Conservation (phyloP, 2,329 filamentous ascomycete species). For the Myrmaecium sp. region DNA sequence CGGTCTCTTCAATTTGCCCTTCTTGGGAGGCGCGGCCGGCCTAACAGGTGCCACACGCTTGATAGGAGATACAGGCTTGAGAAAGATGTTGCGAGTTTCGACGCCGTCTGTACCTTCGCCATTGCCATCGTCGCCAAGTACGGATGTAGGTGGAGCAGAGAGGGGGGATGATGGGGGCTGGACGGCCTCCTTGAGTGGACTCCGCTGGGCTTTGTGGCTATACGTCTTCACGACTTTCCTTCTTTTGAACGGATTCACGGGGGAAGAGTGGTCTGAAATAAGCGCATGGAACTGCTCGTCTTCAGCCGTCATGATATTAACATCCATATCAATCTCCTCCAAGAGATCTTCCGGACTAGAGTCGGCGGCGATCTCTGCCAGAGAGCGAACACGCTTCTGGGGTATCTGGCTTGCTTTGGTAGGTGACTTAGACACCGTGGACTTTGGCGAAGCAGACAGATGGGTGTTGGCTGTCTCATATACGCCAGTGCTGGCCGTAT, state of each 20-base stretch:
- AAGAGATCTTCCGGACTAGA: slow-evolving; percentile 16
- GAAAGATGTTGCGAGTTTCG: slow-evolving; percentile 2
- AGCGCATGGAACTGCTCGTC: slow-evolving; percentile 8
- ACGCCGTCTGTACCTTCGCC: slow-evolving; percentile 5
- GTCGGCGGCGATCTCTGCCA: slow-evolving; percentile 19
- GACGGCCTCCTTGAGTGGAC: slow-evolving; percentile 3
- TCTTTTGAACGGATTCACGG: slow-evolving; percentile 4
- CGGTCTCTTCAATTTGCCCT: slow-evolving; percentile 8
- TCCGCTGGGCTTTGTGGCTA: slow-evolving; percentile 1
- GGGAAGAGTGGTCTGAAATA: slow-evolving; percentile 4
- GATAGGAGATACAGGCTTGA: slow-evolving; percentile 11
- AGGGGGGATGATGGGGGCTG: slow-evolving; percentile 1
- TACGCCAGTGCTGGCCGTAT: slow-evolving; percentile 8
- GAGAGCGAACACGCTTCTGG: slow-evolving; percentile 9
- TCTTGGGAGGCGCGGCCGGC: slow-evolving; percentile 7
- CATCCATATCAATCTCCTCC: slow-evolving; percentile 13
- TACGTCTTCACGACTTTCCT: slow-evolving; percentile 4
- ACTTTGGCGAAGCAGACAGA: slow-evolving; percentile 10
- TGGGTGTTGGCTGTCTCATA: slow-evolving; percentile 23
- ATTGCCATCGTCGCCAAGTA: slow-evolving; percentile 4
- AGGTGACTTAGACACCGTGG: slow-evolving; percentile 1
- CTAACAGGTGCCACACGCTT: slow-evolving; percentile 5
- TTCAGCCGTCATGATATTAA: slow-evolving; percentile 13
- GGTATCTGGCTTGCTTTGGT: slow-evolving; percentile 1
- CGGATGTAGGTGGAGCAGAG: slow-evolving; percentile 2